phyloP scores from a whole-genome alignment of 139 green algal genomes.

The Zygnema cylindricum region DNA sequence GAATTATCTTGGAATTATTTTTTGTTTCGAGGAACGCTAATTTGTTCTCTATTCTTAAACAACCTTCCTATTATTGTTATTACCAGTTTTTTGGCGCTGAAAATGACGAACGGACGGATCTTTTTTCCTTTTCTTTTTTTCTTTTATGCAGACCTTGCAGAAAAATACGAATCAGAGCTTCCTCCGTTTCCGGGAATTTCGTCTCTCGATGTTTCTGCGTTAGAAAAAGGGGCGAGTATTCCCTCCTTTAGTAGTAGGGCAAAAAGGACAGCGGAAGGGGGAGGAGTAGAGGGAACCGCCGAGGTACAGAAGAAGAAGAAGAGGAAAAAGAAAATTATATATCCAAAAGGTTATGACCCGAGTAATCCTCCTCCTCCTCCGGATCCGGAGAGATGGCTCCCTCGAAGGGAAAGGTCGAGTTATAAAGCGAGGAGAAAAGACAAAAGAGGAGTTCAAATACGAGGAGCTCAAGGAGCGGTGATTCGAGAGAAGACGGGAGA shows the following conservation, averaged over 20 bases:
- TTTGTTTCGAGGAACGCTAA: too few species aligned
- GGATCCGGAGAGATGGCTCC: slow-evolving; percentile 95
- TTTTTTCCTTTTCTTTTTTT: background rate
- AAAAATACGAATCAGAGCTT: slow-evolving; percentile 33
- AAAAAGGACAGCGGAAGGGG: slow-evolving; percentile 16
- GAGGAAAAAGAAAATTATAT: slow-evolving; percentile 55
- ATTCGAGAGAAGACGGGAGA: slow-evolving; percentile 21
- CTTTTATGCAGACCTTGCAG: background rate
- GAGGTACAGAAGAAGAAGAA: slow-evolving; percentile 49
- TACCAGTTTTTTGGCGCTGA: background rate
- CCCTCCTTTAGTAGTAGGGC: background rate
- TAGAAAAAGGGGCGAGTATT: slow-evolving; percentile 21
- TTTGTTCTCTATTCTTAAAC: slow-evolving; percentile 9
- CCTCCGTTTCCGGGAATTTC: slow-evolving; percentile 23
- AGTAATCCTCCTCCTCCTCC: slow-evolving; percentile 79
- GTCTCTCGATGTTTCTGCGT: slow-evolving; percentile 25
- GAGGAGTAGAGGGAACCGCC: background rate
- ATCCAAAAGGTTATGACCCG: slow-evolving; percentile 88
- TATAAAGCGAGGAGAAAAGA: slow-evolving; percentile 64
- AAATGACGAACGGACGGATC: too few species aligned
- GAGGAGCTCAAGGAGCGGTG: slow-evolving; percentile 42
- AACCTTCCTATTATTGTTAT: background rate
- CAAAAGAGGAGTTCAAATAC: slow-evolving; percentile 26
- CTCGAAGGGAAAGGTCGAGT: slow-evolving; percentile 88
- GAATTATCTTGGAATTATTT: too few species aligned